phyloP scores from a whole-genome alignment of 192 early-diverging fungal genomes.

The Globomyces pollinis-pini region DNA sequence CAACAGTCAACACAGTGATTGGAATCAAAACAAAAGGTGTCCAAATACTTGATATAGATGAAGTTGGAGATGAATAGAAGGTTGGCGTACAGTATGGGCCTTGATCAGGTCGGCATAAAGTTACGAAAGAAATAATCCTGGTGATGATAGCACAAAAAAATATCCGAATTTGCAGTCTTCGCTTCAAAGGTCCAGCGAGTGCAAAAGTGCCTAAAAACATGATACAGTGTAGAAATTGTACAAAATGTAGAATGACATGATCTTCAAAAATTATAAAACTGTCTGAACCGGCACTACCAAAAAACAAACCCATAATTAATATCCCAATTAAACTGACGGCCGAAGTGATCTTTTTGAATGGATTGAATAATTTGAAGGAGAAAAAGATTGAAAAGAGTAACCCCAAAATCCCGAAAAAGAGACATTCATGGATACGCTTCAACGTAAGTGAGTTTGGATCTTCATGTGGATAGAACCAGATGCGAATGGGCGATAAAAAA shows the following conservation, averaged over 20 bases:
- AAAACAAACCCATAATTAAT: conserved; percentile 43
- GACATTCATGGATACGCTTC: conserved; percentile 19
- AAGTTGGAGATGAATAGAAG: conserved; percentile 60
- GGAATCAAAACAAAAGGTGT: conserved; percentile 34
- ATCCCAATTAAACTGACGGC: conserved; percentile 12
- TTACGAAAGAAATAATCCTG: conserved; percentile 46
- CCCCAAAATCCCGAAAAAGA: conserved; percentile 22
- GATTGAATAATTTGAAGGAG: neutral
- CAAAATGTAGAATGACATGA: conserved; percentile 53
- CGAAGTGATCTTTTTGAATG: too few species aligned
- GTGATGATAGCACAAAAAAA: conserved; percentile 41
- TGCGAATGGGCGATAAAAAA: neutral
- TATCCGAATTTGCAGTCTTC: conserved; percentile 5
- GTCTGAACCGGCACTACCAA: conserved; percentile 72
- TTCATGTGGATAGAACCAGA: neutral
- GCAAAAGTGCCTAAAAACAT: conserved; percentile 20
- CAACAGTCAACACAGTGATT: neutral
- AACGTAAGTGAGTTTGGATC: conserved; percentile 6
- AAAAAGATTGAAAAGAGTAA: neutral
- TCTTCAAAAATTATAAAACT: conserved; percentile 89
- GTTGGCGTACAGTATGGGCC: conserved; percentile 68
- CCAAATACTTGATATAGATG: conserved; percentile 43
- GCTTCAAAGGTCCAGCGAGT: conserved; percentile 18
- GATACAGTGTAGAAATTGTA: conserved; percentile 57
- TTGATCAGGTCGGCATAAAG: conserved; percentile 88